Evolutionary conservation across 805 yeast genomes (phyloP), one percentile per base, ranked within the genome.

Genomic region (Metschnikowia drakensbergensis): DNA sequence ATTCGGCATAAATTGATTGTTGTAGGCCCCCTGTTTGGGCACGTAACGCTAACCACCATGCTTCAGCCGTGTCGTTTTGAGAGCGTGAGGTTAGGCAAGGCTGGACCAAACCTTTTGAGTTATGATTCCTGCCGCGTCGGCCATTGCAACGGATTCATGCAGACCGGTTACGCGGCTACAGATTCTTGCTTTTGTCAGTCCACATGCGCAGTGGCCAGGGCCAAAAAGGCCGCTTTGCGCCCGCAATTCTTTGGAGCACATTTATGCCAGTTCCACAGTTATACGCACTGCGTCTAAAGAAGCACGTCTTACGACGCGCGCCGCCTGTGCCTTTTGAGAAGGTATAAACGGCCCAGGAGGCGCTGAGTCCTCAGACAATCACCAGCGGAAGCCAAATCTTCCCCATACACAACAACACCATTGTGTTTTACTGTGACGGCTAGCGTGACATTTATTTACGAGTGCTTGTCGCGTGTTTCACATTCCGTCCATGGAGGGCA

Each of bases 221-320:
- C 17, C 17, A 17, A 17, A 17, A 17, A 17, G 17, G 17, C 17
- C 17, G 17, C 17, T 2, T 17, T 17, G 17, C 17, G 17, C 17
- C 17, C 17, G 17, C 17, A 17, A 17, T 17, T 23, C n/a, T 35
- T 35, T 22, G 37, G 37, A 35, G 22, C 27, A 8, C 37, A 22
- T 35, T 8, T n/a, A n/a, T 35, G 37, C 37, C 26, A 29, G 11
- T 22, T n/a, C 17, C 39, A 25, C 25, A 11, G 26, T 37, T 37
- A 27, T 32, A 7, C 35, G 10, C 43, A 3, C 29, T 40, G 43
- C 43, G n/a, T 31, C 10, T 6, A 39, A 39, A 39, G 42, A 39
- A 39, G 43, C 43, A 25, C 7, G 36, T 33, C 31, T 40, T 30
- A 40, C 43, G 36, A 40, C 36, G 43, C 43, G 36, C 36, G 35